Conservation (phyloP, 495 filamentous ascomycete species). For the Delitschia confertaspora region DNA sequence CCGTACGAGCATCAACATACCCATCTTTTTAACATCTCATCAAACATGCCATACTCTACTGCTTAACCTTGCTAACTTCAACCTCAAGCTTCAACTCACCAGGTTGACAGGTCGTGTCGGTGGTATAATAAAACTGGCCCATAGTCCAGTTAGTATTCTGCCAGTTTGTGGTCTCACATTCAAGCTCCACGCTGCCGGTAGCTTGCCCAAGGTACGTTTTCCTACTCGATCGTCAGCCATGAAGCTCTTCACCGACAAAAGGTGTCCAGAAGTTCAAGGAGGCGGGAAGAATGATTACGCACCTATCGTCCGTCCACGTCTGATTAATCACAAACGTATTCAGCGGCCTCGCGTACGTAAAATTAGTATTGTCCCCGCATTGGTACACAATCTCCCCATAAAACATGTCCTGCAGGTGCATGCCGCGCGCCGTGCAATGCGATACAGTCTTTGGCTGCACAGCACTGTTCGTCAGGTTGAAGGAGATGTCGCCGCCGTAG, state of each 20-base stretch:
- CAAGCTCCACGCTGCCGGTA: background rate
- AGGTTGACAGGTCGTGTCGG: background rate
- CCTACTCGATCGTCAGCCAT: no score
- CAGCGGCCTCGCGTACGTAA: conserved; percentile 5
- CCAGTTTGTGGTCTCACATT: conserved; percentile 1
- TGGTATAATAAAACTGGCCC: conserved; percentile 8
- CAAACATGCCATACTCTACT: no score
- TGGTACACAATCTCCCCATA: conserved; percentile 9
- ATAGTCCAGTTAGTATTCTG: conserved; percentile 14
- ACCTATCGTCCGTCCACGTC: conserved; percentile 11
- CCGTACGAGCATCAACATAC: no score
- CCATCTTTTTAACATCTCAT: no score
- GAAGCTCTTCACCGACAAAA: no score
- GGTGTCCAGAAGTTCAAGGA: background rate
- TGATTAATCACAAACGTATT: conserved; percentile 8
- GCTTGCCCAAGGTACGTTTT: background rate
- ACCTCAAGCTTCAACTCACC: background rate
- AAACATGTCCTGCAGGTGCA: conserved; percentile 6
- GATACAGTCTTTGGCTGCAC: background rate
- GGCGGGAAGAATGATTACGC: background rate
- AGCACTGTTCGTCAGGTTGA: conserved; percentile 5
- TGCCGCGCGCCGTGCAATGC: background rate
- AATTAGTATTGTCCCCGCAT: background rate
- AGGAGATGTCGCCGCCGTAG: conserved; percentile 4
- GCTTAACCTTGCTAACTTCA: no score